A percentile compares a stretch with the other conserved stretches of the same genome.
These are phyloP conservation scores for Sugiyamaella novakii DNA, from an alignment of 1,139 yeast genomes.

Conservation along the genomic window DNA sequence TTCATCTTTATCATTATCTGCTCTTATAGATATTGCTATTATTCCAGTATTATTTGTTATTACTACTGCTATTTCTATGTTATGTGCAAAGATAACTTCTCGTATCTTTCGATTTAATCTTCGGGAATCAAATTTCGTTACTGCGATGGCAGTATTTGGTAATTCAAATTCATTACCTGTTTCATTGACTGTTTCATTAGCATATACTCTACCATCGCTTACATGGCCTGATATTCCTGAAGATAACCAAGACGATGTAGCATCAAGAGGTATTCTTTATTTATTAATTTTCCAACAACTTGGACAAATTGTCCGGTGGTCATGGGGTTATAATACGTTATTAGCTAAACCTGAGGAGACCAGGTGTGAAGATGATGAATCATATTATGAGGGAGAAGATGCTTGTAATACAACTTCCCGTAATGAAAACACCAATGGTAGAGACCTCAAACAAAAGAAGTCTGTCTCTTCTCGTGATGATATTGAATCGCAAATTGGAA, in stretches of 20 bases:
- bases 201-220: conserved; percentile 71
- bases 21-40: conserved; percentile 66
- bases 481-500: conserved; percentile 7
- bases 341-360: conserved; percentile 51
- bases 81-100: conserved; percentile 56
- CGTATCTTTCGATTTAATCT: conserved; percentile 53
- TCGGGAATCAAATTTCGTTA: conserved; percentile 75
- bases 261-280: conserved; percentile 77
- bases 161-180: conserved; percentile 66
- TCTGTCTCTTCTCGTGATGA: not conserved
- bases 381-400: conserved; percentile 7
- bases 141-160: conserved; percentile 89
- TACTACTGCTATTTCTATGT: conserved; percentile 62
- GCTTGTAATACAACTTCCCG: not conserved
- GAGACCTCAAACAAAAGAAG: conserved; percentile 6
- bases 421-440: not conserved
- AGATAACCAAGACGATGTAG: conserved; percentile 70
- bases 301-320: conserved; percentile 84
- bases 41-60: conserved; percentile 73
- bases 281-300: conserved; percentile 79
- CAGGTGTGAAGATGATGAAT: conserved; percentile 10
- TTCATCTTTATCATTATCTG: conserved; percentile 65
- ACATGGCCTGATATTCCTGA: conserved; percentile 71
- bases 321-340: conserved; percentile 85
- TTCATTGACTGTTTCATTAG: conserved; percentile 69